Evolutionary conservation across 768 basidiomycete genomes (phyloP).

Genomic region (Scleroderma bovista): DNA sequence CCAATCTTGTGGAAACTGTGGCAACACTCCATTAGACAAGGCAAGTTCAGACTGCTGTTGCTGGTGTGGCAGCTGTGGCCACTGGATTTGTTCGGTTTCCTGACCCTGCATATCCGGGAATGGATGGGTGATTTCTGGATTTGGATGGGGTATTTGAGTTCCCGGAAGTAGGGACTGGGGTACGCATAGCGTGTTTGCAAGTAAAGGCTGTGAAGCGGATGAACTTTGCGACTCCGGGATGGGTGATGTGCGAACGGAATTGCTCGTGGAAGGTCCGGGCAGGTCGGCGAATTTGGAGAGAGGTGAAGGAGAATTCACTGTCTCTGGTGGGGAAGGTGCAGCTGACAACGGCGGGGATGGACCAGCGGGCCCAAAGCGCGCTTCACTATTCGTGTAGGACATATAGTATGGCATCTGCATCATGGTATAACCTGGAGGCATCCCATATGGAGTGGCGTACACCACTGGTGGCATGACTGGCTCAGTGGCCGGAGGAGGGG

Average conservation of each 20-base stretch:
- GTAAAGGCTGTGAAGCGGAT: conserved; percentile 11
- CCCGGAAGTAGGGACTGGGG: conserved; percentile 4
- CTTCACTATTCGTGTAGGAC: conserved; percentile 21
- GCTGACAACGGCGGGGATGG: conserved; percentile 53
- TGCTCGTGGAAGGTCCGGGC: conserved; percentile 9
- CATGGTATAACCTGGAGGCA: conserved; percentile 5
- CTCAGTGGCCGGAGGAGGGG: background rate
- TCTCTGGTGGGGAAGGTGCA: conserved; percentile 40
- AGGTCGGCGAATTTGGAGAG: conserved; percentile 7
- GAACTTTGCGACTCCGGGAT: conserved; percentile 13
- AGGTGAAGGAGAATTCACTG: conserved; percentile 13
- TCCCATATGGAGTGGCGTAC: background rate
- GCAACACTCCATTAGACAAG: background rate
- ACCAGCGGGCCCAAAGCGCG: conserved; percentile 29
- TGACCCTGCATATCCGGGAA: conserved; percentile 4
- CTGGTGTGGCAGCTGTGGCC: conserved; percentile 1
- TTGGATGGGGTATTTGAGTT: conserved; percentile 10
- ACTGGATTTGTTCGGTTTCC: background rate
- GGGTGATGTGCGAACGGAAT: conserved; percentile 7
- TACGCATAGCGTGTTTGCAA: background rate
- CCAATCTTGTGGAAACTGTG: conserved; percentile 8
- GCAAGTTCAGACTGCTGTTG: background rate
- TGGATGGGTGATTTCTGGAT: conserved; percentile 6
- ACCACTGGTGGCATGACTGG: background rate
- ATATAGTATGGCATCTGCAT: conserved; percentile 13